Base-by-base conservation (phyloP, 2,329 filamentous ascomycete species). In the Penicillium sclerotigenum region DNA sequence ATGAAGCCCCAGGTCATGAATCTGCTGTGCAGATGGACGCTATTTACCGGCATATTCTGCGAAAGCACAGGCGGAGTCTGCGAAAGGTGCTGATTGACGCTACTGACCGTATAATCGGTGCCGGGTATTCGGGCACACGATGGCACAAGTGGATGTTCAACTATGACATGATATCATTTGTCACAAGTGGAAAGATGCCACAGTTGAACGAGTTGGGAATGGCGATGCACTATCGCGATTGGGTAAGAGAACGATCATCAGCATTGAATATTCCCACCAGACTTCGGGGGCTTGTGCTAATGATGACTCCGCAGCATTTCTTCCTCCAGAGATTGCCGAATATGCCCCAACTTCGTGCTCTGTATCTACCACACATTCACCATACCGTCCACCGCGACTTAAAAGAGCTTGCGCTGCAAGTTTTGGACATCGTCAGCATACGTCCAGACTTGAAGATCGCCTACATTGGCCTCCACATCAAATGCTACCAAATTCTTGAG, bases 401-500 rank as follows among this genome's bases (percentile, higher is more conserved):
- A 1, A 82, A 83, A 59, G 90, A 94, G 68, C 79, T 91, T 29
- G 89, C 88, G 0, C 77, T 90, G 59, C 88, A 92, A 68, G 83
- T 93, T 45, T 81, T 91, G 31, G 88, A 93, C 69, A 89, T 92
- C 43, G 85, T 93, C 52, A 86, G 87, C 13, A 78, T 94, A 16
- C 82, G 88, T 5, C 87, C 88, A 0, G 88, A 92, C 63, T 83
- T 92, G 26, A 85, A 87, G 66, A 79, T 94, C 14, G 90, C 86
- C 71, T 93, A 92, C 67, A 81, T 93, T 64, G 90, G 87, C 18
- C 83, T 94, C 52, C 81, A 81, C n/a, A 79, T 78, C 38, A 92
- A 91, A 71, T 94, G 90, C 72, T 94, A 89, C 67, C 90, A 94
- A 70, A 88, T 94, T 31, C 74, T 91, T 8, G 90, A 94, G 70